These are phyloP conservation scores for Mycena epipterygia DNA, from an alignment of 768 basidiomycete genomes.

Conservation along the genomic window DNA sequence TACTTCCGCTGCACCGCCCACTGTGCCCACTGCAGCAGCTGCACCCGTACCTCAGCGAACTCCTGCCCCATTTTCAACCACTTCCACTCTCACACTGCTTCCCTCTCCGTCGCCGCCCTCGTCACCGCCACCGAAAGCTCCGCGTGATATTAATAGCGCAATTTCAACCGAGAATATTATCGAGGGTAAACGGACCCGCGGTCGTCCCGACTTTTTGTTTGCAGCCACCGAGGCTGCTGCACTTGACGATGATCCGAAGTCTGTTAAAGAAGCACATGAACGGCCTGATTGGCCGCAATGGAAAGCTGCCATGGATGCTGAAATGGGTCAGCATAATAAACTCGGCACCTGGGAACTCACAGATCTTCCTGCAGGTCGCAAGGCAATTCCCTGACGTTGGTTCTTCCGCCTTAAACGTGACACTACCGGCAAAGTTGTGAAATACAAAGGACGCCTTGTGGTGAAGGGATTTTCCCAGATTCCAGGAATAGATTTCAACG, in stretches of 20 bases:
- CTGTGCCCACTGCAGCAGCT: not conserved
- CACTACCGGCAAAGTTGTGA: slow-evolving; percentile 12
- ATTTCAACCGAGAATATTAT: slow-evolving; percentile 21
- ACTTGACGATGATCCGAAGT: slow-evolving; percentile 21
- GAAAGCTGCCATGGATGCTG: slow-evolving; percentile 23
- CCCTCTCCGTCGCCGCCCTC: not conserved
- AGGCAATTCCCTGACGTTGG: slow-evolving; percentile 14
- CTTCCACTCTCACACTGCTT: not conserved
- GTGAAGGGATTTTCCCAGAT: slow-evolving; percentile 55
- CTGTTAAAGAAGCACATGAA: not conserved
- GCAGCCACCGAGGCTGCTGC: slow-evolving; percentile 8
- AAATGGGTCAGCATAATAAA: slow-evolving; percentile 11
- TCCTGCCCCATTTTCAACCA: not conserved
- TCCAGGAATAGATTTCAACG: slow-evolving; percentile 51
- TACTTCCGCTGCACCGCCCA: not conserved
- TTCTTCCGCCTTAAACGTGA: slow-evolving; percentile 16
- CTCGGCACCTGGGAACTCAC: slow-evolving; percentile 26
- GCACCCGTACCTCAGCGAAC: not conserved
- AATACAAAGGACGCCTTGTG: slow-evolving; percentile 35
- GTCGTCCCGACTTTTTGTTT: not conserved
- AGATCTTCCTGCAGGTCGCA: slow-evolving; percentile 5
- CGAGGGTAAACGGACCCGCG: slow-evolving; percentile 5
- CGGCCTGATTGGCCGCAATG: slow-evolving; percentile 16
- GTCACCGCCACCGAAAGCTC: slow-evolving; percentile 3
- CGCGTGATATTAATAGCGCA: slow-evolving; percentile 15